These are phyloP conservation scores for Flaveria bidentis DNA, from an alignment of 129 eudicot genomes.

Conservation along the genomic window DNA sequence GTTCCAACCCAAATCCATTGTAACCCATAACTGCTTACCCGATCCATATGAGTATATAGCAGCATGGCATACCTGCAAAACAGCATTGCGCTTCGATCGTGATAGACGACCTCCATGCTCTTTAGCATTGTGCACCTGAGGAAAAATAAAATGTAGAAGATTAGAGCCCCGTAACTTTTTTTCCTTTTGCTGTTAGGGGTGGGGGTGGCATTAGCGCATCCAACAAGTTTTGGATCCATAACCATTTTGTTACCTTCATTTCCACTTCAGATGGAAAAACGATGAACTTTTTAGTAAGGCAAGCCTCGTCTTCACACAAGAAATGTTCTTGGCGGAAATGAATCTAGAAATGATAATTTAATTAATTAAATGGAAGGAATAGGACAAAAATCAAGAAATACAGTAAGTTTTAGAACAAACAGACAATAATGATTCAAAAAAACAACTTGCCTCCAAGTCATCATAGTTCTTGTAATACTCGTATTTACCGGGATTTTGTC, in stretches of 20 bases:
- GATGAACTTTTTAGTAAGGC: constrained; percentile 78
- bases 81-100: constrained; percentile 86
- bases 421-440: neutral
- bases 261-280: constrained; percentile 87
- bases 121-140: constrained; percentile 82
- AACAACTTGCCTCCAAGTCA: constrained; percentile 81
- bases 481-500: constrained; percentile 90
- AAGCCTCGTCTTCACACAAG: constrained; percentile 86
- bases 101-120: constrained; percentile 98
- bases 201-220: neutral
- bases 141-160: neutral
- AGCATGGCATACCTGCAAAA: constrained; percentile 61
- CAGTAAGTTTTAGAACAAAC: neutral
- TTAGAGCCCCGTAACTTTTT: neutral
- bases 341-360: constrained; percentile 40
- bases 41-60: neutral
- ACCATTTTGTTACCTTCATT: constrained; percentile 60
- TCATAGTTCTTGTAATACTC: constrained; percentile 89
- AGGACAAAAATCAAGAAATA: neutral
- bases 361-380: neutral
- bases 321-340: constrained; percentile 90
- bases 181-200: neutral
- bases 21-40: neutral
- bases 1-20: neutral
- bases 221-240: neutral